Percentiles rank a stretch among this genome's conserved stretches.
Evolutionary conservation across 768 basidiomycete species (phyloP).

Genomic region (Podaxis sp.): DNA sequence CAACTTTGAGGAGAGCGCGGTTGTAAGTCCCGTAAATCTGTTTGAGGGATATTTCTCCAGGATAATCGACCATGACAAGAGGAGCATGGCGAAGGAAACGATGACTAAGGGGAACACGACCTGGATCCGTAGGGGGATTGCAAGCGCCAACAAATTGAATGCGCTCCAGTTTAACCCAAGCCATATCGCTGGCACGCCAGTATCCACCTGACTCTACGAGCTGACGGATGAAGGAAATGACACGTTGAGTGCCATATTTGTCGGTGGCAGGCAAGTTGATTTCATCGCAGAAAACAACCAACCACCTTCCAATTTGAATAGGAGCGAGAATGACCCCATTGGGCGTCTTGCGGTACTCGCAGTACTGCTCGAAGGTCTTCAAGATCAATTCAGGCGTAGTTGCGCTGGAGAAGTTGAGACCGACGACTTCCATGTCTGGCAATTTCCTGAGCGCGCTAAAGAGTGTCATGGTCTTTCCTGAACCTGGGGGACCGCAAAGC

Average conservation of each 20-base stretch:
- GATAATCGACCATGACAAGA: constrained; percentile 98
- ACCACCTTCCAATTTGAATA: constrained; percentile 93
- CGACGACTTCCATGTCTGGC: constrained; percentile 98
- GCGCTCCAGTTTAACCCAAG: constrained; percentile 97
- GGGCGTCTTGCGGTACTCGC: constrained; percentile 97
- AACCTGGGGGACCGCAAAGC: constrained; percentile 99
- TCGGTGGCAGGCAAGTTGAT: constrained; percentile 97
- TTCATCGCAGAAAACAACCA: constrained; percentile 99
- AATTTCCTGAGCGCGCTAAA: constrained; percentile 97
- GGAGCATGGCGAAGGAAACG: constrained; percentile 98
- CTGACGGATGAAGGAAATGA: constrained; percentile 98
- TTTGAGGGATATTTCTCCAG: constrained; percentile 93
- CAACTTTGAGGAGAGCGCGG: constrained; percentile 91
- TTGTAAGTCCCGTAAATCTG: constrained; percentile 99
- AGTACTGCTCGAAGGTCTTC: constrained; percentile 99
- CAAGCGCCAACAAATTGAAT: constrained; percentile 99
- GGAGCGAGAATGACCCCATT: constrained; percentile 97
- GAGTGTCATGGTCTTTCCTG: constrained; percentile 99
- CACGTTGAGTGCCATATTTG: constrained; percentile 97
- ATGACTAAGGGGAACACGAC: constrained; percentile 96
- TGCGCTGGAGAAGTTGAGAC: constrained; percentile 98
- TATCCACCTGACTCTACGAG: constrained; percentile 94
- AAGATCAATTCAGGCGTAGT: constrained; percentile 97
- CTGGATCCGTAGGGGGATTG: constrained; percentile 98
- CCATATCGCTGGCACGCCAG: constrained; percentile 91